Evolutionary conservation across 192 early-diverging fungal genomes (phyloP).

Genomic region (Coemansia sp.): DNA sequence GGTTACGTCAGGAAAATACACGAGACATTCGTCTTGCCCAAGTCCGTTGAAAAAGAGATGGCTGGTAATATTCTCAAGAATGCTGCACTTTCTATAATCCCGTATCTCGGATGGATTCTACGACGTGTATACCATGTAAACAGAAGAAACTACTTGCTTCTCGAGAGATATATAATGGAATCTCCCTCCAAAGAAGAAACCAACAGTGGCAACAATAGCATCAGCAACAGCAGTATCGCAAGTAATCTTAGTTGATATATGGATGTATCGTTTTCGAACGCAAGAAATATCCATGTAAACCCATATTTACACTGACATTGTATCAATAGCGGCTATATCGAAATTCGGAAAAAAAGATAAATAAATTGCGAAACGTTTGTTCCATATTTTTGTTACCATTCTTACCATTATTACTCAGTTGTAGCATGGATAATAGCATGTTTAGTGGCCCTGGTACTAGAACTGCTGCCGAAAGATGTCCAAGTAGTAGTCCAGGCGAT

Average conservation of each 20-base stretch:
- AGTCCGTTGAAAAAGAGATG: slow-evolving; percentile 20
- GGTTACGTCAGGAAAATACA: slow-evolving; percentile 28
- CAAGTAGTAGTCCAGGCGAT: neutral
- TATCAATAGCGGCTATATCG: no score
- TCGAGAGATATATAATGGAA: slow-evolving; percentile 33
- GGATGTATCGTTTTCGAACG: no score
- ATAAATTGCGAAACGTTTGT: no score
- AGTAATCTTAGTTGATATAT: neutral
- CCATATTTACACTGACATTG: neutral
- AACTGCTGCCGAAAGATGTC: neutral
- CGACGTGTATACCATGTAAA: slow-evolving; percentile 33
- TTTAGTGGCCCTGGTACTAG: neutral
- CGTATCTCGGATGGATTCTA: slow-evolving; percentile 38
- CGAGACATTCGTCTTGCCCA: slow-evolving; percentile 18
- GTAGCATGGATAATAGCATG: neutral
- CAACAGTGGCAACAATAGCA: neutral
- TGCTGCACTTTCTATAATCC: slow-evolving; percentile 25
- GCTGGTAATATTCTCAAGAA: slow-evolving; percentile 24
- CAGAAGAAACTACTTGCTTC: slow-evolving; percentile 31
- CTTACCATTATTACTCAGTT: no score
- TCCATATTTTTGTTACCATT: no score
- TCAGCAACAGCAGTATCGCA: neutral
- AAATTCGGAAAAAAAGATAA: no score
- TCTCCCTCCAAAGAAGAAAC: neutral
- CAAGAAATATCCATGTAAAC: neutral